Evolutionary conservation across 1,284 basidiomycete species (phyloP).

Genomic region (Ganoderma lingzhi): DNA sequence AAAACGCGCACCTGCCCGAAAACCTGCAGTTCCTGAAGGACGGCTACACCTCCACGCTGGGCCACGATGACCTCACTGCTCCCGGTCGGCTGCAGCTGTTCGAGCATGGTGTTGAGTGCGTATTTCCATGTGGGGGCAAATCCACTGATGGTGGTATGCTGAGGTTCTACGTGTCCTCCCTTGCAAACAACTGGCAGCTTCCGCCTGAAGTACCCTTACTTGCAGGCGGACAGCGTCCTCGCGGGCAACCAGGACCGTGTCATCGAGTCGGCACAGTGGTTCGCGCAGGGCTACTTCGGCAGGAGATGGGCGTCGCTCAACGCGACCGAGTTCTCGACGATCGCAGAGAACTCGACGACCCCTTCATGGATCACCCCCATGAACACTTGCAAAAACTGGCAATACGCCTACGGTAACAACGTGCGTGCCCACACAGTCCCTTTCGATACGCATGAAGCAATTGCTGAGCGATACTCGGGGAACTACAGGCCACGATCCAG

Average conservation of each 20-base stretch:
- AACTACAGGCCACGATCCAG: slow-evolving; percentile 41
- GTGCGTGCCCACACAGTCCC: slow-evolving; percentile 27
- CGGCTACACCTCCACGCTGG: slow-evolving; percentile 48
- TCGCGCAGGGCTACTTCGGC: slow-evolving; percentile 53
- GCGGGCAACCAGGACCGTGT: slow-evolving; percentile 55
- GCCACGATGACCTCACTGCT: slow-evolving; percentile 51
- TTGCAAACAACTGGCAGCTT: slow-evolving; percentile 32
- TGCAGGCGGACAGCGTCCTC: slow-evolving; percentile 46
- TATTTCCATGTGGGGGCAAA: not conserved
- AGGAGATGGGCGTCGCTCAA: slow-evolving; percentile 42
- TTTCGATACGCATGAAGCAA: not conserved
- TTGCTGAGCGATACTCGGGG: slow-evolving; percentile 25
- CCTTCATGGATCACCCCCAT: slow-evolving; percentile 54
- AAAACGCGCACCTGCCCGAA: slow-evolving; percentile 42
- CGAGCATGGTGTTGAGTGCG: slow-evolving; percentile 50
- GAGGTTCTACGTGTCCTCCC: not conserved
- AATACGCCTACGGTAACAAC: slow-evolving; percentile 48
- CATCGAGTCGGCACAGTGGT: slow-evolving; percentile 55
- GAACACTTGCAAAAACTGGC: slow-evolving; percentile 51
- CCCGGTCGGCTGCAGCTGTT: slow-evolving; percentile 52
- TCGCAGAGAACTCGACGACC: slow-evolving; percentile 48
- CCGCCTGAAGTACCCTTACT: slow-evolving; percentile 47
- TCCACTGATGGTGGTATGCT: not conserved
- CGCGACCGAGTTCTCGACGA: slow-evolving; percentile 45
- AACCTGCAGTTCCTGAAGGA: slow-evolving; percentile 50